These are phyloP conservation scores for Quercus suber DNA, from an alignment of 306 rosid genomes.

Conservation along the genomic window DNA sequence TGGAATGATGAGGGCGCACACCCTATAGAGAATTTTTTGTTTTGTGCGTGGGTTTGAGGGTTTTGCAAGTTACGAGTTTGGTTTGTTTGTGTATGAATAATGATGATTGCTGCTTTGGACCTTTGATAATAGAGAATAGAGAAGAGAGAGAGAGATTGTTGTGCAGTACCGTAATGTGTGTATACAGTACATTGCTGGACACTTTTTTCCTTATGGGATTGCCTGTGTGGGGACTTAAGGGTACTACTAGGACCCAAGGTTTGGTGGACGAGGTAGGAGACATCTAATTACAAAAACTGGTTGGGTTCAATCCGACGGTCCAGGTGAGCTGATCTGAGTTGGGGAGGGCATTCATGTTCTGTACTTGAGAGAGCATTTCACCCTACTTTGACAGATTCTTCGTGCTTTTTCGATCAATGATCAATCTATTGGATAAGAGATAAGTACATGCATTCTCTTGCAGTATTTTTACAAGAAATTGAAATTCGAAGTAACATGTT, in stretches of 20 bases:
- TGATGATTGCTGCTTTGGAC: background rate
- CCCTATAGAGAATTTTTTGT: background rate
- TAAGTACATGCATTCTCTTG: accelerated
- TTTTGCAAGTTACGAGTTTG: background rate
- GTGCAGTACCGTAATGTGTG: no score
- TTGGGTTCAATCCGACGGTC: background rate
- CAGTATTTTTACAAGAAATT: accelerated
- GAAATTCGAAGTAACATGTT: accelerated
- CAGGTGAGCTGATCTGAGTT: background rate
- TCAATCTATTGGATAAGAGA: no score
- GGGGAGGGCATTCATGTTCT: background rate
- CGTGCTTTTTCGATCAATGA: no score
- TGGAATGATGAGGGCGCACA: background rate
- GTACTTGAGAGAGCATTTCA: conserved; percentile 1
- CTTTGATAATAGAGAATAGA: background rate
- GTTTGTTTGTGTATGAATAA: background rate
- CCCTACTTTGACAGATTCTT: background rate
- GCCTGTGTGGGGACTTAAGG: background rate
- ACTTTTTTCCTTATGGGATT: background rate
- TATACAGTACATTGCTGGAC: no score
- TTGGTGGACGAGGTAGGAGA: background rate
- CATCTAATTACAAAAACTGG: background rate
- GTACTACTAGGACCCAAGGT: background rate
- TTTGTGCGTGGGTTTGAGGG: conserved; percentile 19
- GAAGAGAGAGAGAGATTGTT: background rate